Percentiles rank a stretch among this genome's conserved stretches.
Evolutionary conservation across 2,329 filamentous ascomycete genomes (phyloP).

Genomic region (Cryphonectria naterciae): DNA sequence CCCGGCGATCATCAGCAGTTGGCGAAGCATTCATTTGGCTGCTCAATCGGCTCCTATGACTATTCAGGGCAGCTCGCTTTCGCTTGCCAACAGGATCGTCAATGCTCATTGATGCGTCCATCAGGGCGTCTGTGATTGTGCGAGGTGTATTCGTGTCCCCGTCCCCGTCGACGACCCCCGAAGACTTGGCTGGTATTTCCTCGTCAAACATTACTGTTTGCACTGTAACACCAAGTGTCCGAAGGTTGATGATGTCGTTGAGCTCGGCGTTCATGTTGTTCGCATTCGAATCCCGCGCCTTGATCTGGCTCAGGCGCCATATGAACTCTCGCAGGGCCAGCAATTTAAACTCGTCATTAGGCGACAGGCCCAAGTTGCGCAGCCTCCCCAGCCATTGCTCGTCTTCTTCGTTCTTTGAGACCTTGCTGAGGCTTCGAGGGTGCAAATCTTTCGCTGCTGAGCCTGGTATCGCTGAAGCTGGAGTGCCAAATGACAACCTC

Average conservation of each 20-base stretch:
- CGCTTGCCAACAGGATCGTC: slow-evolving; percentile 66
- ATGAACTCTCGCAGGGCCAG: slow-evolving; percentile 87
- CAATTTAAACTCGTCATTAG: slow-evolving; percentile 89
- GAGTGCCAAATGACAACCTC: slow-evolving; percentile 66
- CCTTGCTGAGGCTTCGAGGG: slow-evolving; percentile 61
- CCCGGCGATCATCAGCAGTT: slow-evolving; percentile 42
- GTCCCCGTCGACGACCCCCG: slow-evolving; percentile 40
- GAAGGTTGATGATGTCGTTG: slow-evolving; percentile 74
- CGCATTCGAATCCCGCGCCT: slow-evolving; percentile 55
- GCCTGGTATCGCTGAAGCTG: slow-evolving; percentile 57
- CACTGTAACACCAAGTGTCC: slow-evolving; percentile 75
- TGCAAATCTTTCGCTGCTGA: slow-evolving; percentile 62
- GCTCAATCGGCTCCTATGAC: slow-evolving; percentile 50
- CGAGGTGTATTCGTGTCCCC: slow-evolving; percentile 56
- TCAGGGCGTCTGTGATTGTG: slow-evolving; percentile 86
- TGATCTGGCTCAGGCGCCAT: slow-evolving; percentile 79
- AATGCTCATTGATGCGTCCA: slow-evolving; percentile 90
- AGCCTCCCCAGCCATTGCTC: slow-evolving; percentile 89
- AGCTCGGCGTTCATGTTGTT: slow-evolving; percentile 49
- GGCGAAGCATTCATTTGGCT: slow-evolving; percentile 44
- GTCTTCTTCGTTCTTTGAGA: slow-evolving; percentile 85
- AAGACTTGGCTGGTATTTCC: slow-evolving; percentile 54
- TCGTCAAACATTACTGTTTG: slow-evolving; percentile 95
- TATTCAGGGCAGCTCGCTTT: slow-evolving; percentile 56
- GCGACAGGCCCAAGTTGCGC: slow-evolving; percentile 77